Evolutionary conservation across 371 early-diverging fungal genomes (phyloP).

Genomic region (Zopfochytrium polystomum): DNA sequence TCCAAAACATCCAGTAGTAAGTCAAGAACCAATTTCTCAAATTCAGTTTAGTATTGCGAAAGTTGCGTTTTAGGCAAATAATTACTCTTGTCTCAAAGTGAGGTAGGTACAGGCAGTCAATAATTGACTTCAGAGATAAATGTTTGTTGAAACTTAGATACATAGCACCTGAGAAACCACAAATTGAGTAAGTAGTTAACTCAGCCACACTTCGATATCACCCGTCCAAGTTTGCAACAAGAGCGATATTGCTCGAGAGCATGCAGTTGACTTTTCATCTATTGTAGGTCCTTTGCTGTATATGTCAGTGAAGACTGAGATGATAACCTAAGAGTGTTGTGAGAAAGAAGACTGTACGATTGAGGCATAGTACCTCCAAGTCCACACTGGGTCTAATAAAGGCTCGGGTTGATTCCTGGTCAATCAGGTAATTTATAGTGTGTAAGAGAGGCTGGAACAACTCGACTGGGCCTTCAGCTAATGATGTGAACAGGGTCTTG

Average conservation of each 20-base stretch:
- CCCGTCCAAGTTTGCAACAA: constrained; percentile 78
- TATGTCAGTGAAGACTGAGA: constrained; percentile 20
- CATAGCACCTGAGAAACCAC: no score
- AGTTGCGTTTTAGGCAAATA: no score
- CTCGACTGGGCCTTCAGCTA: no score
- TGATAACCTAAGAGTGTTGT: constrained; percentile 3
- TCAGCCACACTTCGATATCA: constrained; percentile 69
- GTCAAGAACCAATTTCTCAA: no score
- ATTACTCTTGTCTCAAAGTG: no score
- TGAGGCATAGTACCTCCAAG: constrained; percentile 50
- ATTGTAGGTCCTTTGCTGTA: constrained; percentile 14
- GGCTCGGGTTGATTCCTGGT: constrained; percentile 61
- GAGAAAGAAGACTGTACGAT: neutral
- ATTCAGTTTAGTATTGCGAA: no score
- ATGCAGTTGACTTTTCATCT: no score
- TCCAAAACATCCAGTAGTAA: no score
- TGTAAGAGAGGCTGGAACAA: constrained; percentile 61
- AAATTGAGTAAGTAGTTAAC: no score
- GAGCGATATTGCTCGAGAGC: constrained; percentile 41
- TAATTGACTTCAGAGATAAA: constrained; percentile 68
- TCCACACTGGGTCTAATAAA: constrained; percentile 78
- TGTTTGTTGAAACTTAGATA: no score
- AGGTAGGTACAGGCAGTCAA: constrained; percentile 73
- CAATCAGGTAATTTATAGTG: constrained; percentile 69
- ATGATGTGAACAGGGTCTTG: constrained; percentile 62